These are phyloP conservation scores for Helichrysum umbraculigerum DNA, from an alignment of 129 eudicot genomes.

Conservation along the genomic window DNA sequence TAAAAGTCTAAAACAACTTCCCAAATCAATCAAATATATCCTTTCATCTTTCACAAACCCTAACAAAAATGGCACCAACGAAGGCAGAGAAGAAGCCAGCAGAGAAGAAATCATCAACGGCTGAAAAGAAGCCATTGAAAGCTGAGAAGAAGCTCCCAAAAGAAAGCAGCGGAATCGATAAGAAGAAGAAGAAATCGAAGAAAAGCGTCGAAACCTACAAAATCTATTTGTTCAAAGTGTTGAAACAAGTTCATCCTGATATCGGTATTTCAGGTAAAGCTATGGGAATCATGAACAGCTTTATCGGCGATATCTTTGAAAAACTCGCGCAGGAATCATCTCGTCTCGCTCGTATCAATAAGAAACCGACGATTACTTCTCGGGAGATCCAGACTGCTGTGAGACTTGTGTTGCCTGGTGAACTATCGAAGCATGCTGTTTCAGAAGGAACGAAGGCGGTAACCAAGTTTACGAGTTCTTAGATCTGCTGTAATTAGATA, in stretches of 20 bases:
- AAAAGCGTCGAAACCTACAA: constrained; percentile 18
- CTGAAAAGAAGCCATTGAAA: not conserved
- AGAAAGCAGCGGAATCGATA: constrained; percentile 1
- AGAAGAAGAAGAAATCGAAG: constrained; percentile 13
- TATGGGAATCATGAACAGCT: constrained; percentile 21
- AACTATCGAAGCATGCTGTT: constrained; percentile 31
- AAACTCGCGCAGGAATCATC: constrained; percentile 26
- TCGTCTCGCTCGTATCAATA: constrained; percentile 17
- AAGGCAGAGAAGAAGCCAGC: not conserved
- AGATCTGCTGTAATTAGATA: constrained; percentile 4
- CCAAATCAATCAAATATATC: not conserved
- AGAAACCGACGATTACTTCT: constrained; percentile 10
- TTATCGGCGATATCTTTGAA: constrained; percentile 23
- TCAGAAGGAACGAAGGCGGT: constrained; percentile 30
- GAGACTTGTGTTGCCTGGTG: constrained; percentile 30
- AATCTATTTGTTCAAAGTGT: constrained; percentile 10
- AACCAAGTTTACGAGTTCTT: constrained; percentile 21
- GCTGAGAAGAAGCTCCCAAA: not conserved
- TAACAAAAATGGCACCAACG: not conserved
- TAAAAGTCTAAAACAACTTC: not conserved
- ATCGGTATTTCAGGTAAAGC: constrained; percentile 12
- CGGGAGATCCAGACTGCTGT: constrained; percentile 24
- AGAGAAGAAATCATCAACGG: not conserved
- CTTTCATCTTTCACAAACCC: not conserved
- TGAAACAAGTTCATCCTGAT: constrained; percentile 26